Evolutionary conservation across 495 filamentous ascomycete species (phyloP), one percentile per base, ranked within the genome.

Genomic region (Lepraria neglecta): DNA sequence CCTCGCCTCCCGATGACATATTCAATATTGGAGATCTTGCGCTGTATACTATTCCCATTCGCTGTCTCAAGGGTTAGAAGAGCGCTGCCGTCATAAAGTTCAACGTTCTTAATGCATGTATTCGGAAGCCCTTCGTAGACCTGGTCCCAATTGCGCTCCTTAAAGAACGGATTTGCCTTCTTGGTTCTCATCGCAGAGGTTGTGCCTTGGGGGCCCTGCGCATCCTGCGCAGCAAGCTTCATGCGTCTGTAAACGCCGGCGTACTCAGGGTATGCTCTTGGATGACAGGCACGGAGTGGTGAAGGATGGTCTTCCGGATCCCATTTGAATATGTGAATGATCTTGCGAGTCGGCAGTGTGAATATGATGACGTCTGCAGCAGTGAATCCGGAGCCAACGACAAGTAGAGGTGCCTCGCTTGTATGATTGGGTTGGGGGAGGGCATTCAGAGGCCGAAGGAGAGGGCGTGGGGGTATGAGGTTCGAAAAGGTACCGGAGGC

Each of bases 241-340:
- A 88, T 88, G 27, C 79, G 72, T 19, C 82, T 75, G 64, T 88
- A 87, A 11, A 88, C 74, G 46, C 77, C 73, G 0, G 85, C 83
- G 66, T 88, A 87, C 59, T 87, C 85, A 0, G 85, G 85, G 65
- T 88, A 88, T 42, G 84, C 85, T 19, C 80, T 75, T 44, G 81
- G 77, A 70, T 88, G 85, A 48, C 85, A 88, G 27, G 78, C 78
- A 9, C 79, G 78, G 21, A 87, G 69, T 0, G 84, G 84, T 0
- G 81, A 84, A 0, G 83, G 82, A 30, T 78, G 75, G 7, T 76
- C 68, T 19, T 83, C 74, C 0, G 82, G 78, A 30, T 76, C 73
- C 85, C 85, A 88, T 67, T 80, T 83, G 68, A 81, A 88, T 30
- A 84, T 65, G 66, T 88, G 85, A 7, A 87, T 60, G 44, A 88